Conservation (phyloP, 2,329 filamentous ascomycete species). For the Ascochyta pisi region DNA sequence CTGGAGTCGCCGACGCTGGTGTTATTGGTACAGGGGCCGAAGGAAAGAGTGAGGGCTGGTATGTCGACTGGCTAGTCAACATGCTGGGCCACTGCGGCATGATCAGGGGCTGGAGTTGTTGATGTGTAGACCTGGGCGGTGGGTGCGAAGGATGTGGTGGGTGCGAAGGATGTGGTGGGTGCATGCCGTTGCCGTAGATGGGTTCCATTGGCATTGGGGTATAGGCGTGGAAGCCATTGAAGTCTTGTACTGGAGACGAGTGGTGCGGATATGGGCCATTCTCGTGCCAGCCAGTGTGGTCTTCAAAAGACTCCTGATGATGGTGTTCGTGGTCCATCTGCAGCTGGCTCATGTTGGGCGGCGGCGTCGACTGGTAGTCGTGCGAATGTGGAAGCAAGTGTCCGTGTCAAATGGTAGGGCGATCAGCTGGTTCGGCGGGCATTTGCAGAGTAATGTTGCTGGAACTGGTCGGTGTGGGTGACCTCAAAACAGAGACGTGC, state of each 20-base stretch:
- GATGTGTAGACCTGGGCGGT: conserved; percentile 45
- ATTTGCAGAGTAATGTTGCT: conserved; percentile 41
- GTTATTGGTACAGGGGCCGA: conserved; percentile 48
- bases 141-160: conserved; percentile 34
- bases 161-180: conserved; percentile 44
- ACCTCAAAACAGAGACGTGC: conserved; percentile 43
- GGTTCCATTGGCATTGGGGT: conserved; percentile 51
- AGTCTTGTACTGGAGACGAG: conserved; percentile 51
- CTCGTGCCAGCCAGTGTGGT: conserved; percentile 45
- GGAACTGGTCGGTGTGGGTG: conserved; percentile 41
- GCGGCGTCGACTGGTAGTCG: conserved; percentile 27
- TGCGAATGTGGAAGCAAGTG: conserved; percentile 33
- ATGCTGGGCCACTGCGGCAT: conserved; percentile 52
- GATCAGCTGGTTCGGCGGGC: conserved; percentile 35
- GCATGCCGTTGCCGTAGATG: conserved; percentile 47
- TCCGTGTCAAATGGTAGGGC: conserved; percentile 38
- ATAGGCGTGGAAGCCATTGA: conserved; percentile 48
- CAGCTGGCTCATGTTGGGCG: conserved; percentile 49
- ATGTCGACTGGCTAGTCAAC: conserved; percentile 52
- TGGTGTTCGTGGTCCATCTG: conserved; percentile 52
- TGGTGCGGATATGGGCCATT: conserved; percentile 44
- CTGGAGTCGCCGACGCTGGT: conserved; percentile 48
- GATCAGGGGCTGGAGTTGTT: conserved; percentile 51
- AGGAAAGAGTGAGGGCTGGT: conserved; percentile 48
- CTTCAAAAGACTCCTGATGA: conserved; percentile 45